Conservation (phyloP, 768 basidiomycete species). For the Filobasidium wieringae region DNA sequence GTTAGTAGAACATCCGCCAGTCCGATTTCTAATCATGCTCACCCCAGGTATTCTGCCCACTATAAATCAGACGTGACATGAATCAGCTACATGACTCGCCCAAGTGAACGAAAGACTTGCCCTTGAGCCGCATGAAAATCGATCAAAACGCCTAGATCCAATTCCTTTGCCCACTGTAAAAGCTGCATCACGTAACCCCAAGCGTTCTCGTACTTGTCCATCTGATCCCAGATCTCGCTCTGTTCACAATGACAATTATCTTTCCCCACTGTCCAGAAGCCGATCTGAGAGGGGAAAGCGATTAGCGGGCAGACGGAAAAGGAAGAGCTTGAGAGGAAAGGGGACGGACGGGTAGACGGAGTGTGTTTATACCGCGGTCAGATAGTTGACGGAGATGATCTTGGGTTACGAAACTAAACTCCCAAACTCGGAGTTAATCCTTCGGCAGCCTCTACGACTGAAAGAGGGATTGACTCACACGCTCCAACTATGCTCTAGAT, state of each 20-base stretch:
- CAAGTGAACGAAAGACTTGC: not conserved
- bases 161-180: slow-evolving; percentile 34
- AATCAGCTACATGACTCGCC: not conserved
- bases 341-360: slow-evolving; percentile 31
- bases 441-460: not conserved
- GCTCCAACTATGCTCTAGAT: slow-evolving; percentile 28
- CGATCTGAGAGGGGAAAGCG: slow-evolving; percentile 16
- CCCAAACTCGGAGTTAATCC: no score
- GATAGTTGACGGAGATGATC: no score
- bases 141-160: slow-evolving; percentile 32
- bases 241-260: slow-evolving; percentile 20
- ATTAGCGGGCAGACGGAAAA: not conserved
- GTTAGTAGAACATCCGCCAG: not conserved
- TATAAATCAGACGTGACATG: not conserved
- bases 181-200: slow-evolving; percentile 33
- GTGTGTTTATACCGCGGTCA: slow-evolving; percentile 29
- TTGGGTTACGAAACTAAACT: no score
- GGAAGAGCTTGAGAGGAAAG: not conserved
- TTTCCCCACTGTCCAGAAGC: slow-evolving; percentile 22
- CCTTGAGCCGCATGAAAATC: slow-evolving; percentile 27
- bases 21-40: not conserved
- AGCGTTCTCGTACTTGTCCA: slow-evolving; percentile 26
- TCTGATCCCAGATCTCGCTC: slow-evolving; percentile 27
- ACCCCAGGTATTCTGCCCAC: not conserved
- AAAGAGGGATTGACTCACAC: slow-evolving; percentile 1